phyloP scores from a whole-genome alignment of 345 rosid genomes.

The Murraya koenigii region DNA sequence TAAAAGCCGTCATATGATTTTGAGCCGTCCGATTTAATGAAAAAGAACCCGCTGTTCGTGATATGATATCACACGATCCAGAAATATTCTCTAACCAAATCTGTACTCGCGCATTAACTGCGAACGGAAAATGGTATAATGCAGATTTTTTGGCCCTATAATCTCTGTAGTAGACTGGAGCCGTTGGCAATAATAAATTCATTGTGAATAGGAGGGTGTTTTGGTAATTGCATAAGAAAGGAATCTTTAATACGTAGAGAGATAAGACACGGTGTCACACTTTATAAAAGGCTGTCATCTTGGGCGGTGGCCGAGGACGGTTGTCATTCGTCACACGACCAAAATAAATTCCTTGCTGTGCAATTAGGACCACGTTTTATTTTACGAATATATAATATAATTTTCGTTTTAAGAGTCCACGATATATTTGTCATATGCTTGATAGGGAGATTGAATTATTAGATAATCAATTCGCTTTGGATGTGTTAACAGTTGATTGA shows the following conservation, averaged over 20 bases:
- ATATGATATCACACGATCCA: not conserved
- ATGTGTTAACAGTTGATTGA: too few species aligned
- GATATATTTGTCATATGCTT: not conserved
- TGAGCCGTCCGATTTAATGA: not conserved
- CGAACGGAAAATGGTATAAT: too few species aligned
- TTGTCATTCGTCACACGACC: conserved; percentile 24
- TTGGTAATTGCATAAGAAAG: not conserved
- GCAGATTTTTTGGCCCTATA: not conserved
- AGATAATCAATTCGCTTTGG: too few species aligned
- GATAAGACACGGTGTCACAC: conserved; percentile 14
- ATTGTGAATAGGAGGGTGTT: not conserved
- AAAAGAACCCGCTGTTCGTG: rapidly evolving
- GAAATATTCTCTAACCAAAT: not conserved
- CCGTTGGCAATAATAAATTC: not conserved
- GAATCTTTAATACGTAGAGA: conserved; percentile 5
- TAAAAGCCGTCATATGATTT: not conserved
- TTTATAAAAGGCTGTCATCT: conserved; percentile 1
- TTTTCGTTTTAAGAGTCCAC: not conserved
- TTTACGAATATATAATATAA: not conserved
- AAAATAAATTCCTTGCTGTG: not conserved
- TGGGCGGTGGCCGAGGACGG: conserved; percentile 29
- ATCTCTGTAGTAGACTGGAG: not conserved
- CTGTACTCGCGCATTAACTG: not conserved
- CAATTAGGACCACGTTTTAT: conserved; percentile 22
- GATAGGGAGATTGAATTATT: too few species aligned